Percentiles rank a stretch among this genome's conserved stretches.
phyloP scores from a whole-genome alignment of 2,329 filamentous ascomycete species.

The Aspergillus fumigatus region DNA sequence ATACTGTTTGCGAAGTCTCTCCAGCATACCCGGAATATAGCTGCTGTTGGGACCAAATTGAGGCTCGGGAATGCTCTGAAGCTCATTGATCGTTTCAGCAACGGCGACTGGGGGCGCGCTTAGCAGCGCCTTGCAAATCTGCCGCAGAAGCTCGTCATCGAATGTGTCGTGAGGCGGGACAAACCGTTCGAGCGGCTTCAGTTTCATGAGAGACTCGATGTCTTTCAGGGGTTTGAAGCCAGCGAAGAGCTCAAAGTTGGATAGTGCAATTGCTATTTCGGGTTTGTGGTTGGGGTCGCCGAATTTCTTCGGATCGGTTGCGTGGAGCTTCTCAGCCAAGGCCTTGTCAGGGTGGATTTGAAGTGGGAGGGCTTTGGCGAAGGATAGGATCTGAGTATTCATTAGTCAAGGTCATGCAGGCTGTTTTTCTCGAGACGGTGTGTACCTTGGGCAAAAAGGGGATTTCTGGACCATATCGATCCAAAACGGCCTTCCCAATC shows the following conservation, averaged over 20 bases:
- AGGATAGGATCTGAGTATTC: conserved; percentile 59
- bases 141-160: conserved; percentile 55
- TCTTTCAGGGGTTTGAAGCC: conserved; percentile 65
- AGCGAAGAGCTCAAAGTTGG: conserved; percentile 69
- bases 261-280: conserved; percentile 69
- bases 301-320: conserved; percentile 60
- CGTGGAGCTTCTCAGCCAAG: conserved; percentile 60
- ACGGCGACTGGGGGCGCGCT: conserved; percentile 50
- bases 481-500: conserved; percentile 57
- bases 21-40: conserved; percentile 62
- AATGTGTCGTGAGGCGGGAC: conserved; percentile 48
- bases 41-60: conserved; percentile 47
- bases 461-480: conserved; percentile 61
- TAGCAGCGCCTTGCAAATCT: conserved; percentile 53
- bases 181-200: conserved; percentile 53
- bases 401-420: not conserved
- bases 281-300: conserved; percentile 74
- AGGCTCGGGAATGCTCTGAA: conserved; percentile 46
- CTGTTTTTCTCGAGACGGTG: not conserved
- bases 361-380: conserved; percentile 68
- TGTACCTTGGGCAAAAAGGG: conserved; percentile 67
- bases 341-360: conserved; percentile 71
- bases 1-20: conserved; percentile 62
- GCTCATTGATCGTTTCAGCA: conserved; percentile 48
- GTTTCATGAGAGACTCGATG: conserved; percentile 54